Conservation (phyloP, 495 filamentous ascomycete species). For the Lentithecium fluviatile region DNA sequence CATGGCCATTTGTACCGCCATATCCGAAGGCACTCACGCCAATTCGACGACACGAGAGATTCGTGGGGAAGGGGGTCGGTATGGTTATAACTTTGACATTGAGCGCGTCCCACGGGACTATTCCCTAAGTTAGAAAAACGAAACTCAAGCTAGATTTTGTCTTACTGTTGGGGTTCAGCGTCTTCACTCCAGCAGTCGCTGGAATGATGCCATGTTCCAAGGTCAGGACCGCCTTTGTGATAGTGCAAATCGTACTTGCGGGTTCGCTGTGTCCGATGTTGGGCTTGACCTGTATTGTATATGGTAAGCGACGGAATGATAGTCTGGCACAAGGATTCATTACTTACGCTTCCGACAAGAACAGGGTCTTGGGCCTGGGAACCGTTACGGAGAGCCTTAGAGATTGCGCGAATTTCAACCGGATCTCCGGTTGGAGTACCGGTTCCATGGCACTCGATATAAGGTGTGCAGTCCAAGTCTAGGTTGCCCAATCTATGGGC, state of each 20-base stretch:
- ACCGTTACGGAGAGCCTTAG: background rate
- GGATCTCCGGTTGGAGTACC: conserved; percentile 37
- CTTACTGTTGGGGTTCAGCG: conserved; percentile 37
- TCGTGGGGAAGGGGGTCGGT: conserved; percentile 36
- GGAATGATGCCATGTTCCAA: conserved; percentile 43
- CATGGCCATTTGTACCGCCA: conserved; percentile 15
- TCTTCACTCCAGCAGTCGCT: conserved; percentile 39
- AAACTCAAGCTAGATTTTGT: too few relatives aligned
- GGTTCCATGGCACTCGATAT: conserved; percentile 1
- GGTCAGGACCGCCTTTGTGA: conserved; percentile 42
- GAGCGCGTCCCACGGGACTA: background rate
- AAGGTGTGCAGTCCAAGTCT: too few relatives aligned
- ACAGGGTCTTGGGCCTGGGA: too few relatives aligned
- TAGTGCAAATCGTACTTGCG: conserved; percentile 36
- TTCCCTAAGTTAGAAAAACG: too few relatives aligned
- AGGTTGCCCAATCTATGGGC: too few relatives aligned
- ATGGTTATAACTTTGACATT: background rate
- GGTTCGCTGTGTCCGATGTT: conserved; percentile 46
- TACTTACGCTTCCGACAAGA: too few relatives aligned
- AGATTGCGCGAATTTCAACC: conserved; percentile 44
- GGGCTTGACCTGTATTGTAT: conserved; percentile 46
- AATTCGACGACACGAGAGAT: conserved; percentile 29
- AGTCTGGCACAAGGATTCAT: too few relatives aligned
- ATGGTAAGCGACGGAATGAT: conserved; percentile 9
- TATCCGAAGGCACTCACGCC: conserved; percentile 41